Conservation (phyloP, 805 yeast species). For the Cyberlindnera misumaiensis region DNA sequence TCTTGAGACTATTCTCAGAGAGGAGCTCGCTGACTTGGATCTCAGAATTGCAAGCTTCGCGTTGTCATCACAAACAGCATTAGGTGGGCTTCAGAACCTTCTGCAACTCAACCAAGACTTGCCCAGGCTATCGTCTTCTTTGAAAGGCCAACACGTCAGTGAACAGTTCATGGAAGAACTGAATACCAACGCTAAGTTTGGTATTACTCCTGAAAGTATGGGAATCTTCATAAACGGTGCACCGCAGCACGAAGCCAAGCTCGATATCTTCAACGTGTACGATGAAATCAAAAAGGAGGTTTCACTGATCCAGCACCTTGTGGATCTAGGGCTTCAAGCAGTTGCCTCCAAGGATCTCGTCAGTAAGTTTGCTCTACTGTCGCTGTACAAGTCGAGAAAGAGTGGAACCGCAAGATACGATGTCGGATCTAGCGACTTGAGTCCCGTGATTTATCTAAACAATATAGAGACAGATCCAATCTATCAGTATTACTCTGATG, state of each 20-base stretch:
- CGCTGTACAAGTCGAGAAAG: constrained; percentile 15
- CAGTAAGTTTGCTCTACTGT: constrained; percentile 31
- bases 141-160: constrained; percentile 11
- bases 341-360: constrained; percentile 31
- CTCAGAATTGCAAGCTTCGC: constrained; percentile 32
- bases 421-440: constrained; percentile 20
- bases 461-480: constrained; percentile 60
- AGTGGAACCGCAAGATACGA: constrained; percentile 20
- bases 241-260: constrained; percentile 38
- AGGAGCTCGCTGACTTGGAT: constrained; percentile 32
- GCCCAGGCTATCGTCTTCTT: constrained; percentile 42
- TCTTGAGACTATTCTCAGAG: constrained; percentile 26
- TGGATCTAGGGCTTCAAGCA: constrained; percentile 28
- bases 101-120: constrained; percentile 40
- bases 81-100: constrained; percentile 32
- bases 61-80: constrained; percentile 16
- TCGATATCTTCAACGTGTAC: constrained; percentile 37
- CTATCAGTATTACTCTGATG: constrained; percentile 40
- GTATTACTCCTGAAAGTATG: constrained; percentile 31
- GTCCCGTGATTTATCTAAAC: constrained; percentile 60
- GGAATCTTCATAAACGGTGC: constrained; percentile 72
- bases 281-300: constrained; percentile 33
- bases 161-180: constrained; percentile 25
- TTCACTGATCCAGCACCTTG: constrained; percentile 19
- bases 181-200: constrained; percentile 28